A percentile compares a stretch with the other conserved stretches of the same genome.
Conservation (phyloP, 177 flowering plant species). For the Telopea speciosissima region DNA sequence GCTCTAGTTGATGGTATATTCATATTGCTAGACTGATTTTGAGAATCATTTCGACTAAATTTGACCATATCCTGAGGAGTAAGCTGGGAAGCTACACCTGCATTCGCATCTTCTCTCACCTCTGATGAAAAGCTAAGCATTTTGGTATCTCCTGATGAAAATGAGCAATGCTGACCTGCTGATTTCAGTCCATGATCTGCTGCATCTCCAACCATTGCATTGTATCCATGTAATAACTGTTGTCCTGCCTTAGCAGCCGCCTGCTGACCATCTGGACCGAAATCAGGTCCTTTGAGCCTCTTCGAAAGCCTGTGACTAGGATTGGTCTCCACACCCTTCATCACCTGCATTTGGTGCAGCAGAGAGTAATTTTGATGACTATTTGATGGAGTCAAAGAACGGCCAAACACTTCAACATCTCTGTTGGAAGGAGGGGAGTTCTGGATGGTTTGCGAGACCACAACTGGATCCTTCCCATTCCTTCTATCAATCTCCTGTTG, state of each 20-base stretch:
- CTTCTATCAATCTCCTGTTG: conserved; percentile 26
- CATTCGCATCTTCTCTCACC: conserved; percentile 25
- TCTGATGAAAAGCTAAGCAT: conserved; percentile 38
- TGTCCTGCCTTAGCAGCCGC: conserved; percentile 21
- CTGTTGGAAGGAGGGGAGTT: conserved; percentile 27
- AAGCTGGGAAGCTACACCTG: conserved; percentile 23
- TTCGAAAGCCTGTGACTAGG: conserved; percentile 39
- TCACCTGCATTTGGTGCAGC: conserved; percentile 57
- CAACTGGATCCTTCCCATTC: conserved; percentile 14
- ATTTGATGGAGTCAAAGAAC: conserved; percentile 40
- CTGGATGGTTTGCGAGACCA: conserved; percentile 19
- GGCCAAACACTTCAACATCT: conserved; percentile 61
- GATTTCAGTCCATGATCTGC: conserved; percentile 17
- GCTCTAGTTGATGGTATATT: conserved; percentile 23
- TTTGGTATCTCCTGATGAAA: conserved; percentile 35
- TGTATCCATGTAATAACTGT: conserved; percentile 24
- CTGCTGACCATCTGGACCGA: conserved; percentile 32
- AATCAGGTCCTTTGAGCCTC: conserved; percentile 44
- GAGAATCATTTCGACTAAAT: conserved; percentile 27
- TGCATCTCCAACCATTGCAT: conserved; percentile 23
- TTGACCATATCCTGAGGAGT: conserved; percentile 26
- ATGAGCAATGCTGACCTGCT: conserved; percentile 9
- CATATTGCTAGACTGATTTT: conserved; percentile 17
- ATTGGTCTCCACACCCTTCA: conserved; percentile 48
- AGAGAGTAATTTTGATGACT: conserved; percentile 43